Percentiles rank a stretch among this genome's conserved stretches.
Evolutionary conservation across 768 basidiomycete genomes (phyloP).

Genomic region (Butyriboletus loyo): DNA sequence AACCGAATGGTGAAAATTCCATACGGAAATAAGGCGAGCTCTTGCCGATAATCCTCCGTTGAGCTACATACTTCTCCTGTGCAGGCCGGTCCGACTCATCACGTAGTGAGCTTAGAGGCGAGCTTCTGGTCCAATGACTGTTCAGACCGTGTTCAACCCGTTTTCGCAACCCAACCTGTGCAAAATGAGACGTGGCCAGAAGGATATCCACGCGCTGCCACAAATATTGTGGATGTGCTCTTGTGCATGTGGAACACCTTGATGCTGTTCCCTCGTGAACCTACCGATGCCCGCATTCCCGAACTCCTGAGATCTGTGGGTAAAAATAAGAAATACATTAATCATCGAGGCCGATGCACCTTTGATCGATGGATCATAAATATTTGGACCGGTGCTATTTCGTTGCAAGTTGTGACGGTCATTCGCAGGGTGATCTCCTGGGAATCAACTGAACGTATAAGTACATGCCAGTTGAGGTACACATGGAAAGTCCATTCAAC

Average conservation of each 20-base stretch:
- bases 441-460: background rate
- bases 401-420: background rate
- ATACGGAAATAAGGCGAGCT: background rate
- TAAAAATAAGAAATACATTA: background rate
- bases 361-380: slow-evolving; percentile 3
- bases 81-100: too few relatives aligned
- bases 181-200: background rate
- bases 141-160: background rate
- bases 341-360: background rate
- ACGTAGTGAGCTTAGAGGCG: background rate
- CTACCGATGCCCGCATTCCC: background rate
- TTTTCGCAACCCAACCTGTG: background rate
- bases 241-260: slow-evolving; percentile 5
- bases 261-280: slow-evolving; percentile 8
- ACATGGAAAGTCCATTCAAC: slow-evolving; percentile 3
- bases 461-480: background rate
- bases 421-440: background rate
- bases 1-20: background rate
- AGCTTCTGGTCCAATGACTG: background rate
- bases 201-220: slow-evolving; percentile 9
- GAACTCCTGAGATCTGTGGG: slow-evolving; percentile 1
- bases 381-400: too few relatives aligned
- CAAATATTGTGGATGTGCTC: background rate
- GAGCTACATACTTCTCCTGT: background rate
- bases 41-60: background rate